These are phyloP conservation scores for Mycena haematopus DNA, from an alignment of 768 basidiomycete species.

Conservation along the genomic window DNA sequence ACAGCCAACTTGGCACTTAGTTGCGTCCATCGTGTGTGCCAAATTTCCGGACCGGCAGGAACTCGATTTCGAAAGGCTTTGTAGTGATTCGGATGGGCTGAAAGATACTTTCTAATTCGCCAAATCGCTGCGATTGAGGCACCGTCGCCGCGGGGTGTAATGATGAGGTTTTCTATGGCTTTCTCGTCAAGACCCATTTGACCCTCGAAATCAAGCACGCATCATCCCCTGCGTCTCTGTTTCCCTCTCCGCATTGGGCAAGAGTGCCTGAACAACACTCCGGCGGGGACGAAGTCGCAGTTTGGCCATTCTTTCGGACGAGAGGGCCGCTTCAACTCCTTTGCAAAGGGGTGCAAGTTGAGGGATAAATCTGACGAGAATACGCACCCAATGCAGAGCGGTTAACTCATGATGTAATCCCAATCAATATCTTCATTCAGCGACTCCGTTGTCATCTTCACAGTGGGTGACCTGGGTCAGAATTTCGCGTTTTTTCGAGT, in stretches of 20 bases:
- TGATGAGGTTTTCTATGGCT: not conserved
- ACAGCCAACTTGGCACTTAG: conserved; percentile 4
- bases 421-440: conserved; percentile 1
- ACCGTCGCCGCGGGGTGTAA: conserved; percentile 4
- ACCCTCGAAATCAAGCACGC: not conserved
- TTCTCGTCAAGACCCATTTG: not conserved
- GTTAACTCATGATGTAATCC: not conserved
- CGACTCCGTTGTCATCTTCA: too few relatives aligned
- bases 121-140: not conserved
- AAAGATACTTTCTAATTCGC: not conserved
- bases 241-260: not conserved
- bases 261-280: not conserved
- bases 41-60: conserved; percentile 16
- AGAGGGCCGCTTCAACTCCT: not conserved
- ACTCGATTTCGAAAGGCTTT: conserved; percentile 6
- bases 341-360: not conserved
- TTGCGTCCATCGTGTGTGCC: conserved; percentile 25
- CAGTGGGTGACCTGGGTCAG: too few relatives aligned
- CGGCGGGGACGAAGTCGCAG: too few relatives aligned
- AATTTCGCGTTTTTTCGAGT: too few relatives aligned
- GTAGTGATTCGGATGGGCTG: not conserved
- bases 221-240: conserved; percentile 1
- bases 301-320: not conserved
- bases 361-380: not conserved
- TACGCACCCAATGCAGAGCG: not conserved